Evolutionary conservation across 768 basidiomycete species (phyloP), one percentile per base, ranked within the genome.

Genomic region (Mycena pura): DNA sequence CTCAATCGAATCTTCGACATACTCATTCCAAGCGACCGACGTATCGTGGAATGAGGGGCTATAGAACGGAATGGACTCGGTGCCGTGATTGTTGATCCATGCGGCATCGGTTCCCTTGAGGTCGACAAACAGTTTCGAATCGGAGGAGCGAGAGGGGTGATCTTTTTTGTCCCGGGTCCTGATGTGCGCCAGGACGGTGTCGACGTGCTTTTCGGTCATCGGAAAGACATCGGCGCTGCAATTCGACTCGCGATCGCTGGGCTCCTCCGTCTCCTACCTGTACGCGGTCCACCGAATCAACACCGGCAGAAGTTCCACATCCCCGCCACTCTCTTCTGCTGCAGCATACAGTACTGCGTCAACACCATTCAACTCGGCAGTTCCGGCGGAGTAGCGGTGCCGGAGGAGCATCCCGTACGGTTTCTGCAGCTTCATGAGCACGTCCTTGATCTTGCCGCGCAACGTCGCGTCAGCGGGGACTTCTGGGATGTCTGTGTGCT

Each of bases 351-450:
- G 28, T 36, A 67, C 36, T 9, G 57, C 56, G 52, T 73, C 71
- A 44, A 68, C 65, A 0, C 70, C 73, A 44, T 44, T 68, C 39
- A 70, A 57, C 29, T 62, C 45, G 1, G 41, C 45, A 6, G 70
- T 67, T 3, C 70, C 67, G 48, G 68, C 41, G 36, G 56, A 66
- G 59, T 75, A 74, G 51, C 65, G 60, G 57, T 61, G 70, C 21
- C 70, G 58, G 22, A 71, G 52, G 19, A 73, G 40, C n/a, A 74
- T 41, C 13, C 73, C 73, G 39, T 65, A 70, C 4, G 70, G 68
- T 0, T 48, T 31, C 6, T 41, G 48, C 24, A 69, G 57, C 21
- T 49, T 22, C 9, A 38, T 29, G 5, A 61, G 36, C 22, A 60
- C 36, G 45, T 51, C 55, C 40, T 21, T 43, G 40, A 43, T 13